Base-by-base conservation (phyloP, 2,329 filamentous ascomycete genomes). In the Mycosphaerella sp. region DNA sequence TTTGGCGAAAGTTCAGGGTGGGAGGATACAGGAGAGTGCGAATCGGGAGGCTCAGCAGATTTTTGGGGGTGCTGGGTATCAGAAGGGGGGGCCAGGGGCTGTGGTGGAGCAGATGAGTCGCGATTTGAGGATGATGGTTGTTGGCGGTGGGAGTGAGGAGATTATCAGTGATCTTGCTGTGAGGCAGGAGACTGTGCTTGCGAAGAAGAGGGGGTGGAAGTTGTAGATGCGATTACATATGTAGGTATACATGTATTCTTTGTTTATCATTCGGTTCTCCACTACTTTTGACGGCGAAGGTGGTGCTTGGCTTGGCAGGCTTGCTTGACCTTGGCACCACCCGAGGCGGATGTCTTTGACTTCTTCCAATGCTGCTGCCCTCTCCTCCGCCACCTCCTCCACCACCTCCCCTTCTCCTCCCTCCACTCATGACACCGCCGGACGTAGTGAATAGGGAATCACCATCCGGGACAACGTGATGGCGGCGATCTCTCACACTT, bases 41-140 rank as follows among this genome's bases (percentile, higher is more conserved):
- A 73, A 73, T 42, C 70, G 77, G 12, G 77, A 80, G 56, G 76
- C 77, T 2, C 77, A 80, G 63, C 78, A 80, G 61, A 71, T 80
- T 12, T 67, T 80, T 59, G 76, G 76, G 7, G 76, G 76, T 0
- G 69, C 74, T 4, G 75, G 76, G 2, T 79, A 79, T 64, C 73
- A 76, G 39, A 73, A 69, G 55, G 81, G 64, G 7, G 76, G 76
- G 0, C 74, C 71, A 36, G 76, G 76, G 2, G 75, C 68, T 30
- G 69, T 71, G 1, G 72, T 79, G 36, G 77, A 79, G 62, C 75
- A 77, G 56, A 78, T 79, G 46, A 75, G 72, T 49, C 69, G 76
- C 27, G 76, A 79, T 66, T 68, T 75, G 32, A 68, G 76, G 40
- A 75, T 79, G 54, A 68, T 71, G 65, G 69, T 68, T 18, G 66